A percentile compares a stretch with the other conserved stretches of the same genome.
Conservation (phyloP, 371 early-diverging fungal genomes). For the Zychaea mexicana region DNA sequence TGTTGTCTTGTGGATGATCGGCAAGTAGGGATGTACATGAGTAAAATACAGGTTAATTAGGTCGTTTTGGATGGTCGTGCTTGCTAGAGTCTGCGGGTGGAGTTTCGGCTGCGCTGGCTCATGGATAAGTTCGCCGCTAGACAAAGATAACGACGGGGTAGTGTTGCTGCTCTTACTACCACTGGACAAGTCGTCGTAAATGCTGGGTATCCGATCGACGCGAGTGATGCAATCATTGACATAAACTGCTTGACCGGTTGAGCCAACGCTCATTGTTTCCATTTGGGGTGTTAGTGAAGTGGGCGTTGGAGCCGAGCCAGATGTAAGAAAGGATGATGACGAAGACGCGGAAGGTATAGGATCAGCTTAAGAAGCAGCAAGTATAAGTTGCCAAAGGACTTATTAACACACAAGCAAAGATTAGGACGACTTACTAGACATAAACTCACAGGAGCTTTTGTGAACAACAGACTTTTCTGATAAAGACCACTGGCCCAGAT, state of each 20-base stretch:
- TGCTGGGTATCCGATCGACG: slow-evolving; percentile 31
- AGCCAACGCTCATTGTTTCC: slow-evolving; percentile 19
- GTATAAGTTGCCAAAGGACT: not conserved
- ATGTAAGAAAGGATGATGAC: not conserved
- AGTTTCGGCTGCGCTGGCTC: not conserved
- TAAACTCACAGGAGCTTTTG: not conserved
- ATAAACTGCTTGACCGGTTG: slow-evolving; percentile 45
- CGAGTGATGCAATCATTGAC: slow-evolving; percentile 32
- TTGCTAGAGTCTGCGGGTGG: slow-evolving; percentile 7
- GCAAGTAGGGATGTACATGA: slow-evolving; percentile 61
- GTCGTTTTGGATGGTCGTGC: slow-evolving; percentile 6
- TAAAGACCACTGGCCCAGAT: not conserved
- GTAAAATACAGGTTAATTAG: slow-evolving; percentile 50
- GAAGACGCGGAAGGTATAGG: not conserved
- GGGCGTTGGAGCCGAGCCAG: not conserved
- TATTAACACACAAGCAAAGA: not conserved
- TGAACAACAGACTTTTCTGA: not conserved
- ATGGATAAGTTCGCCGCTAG: not conserved
- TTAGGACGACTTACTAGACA: not conserved
- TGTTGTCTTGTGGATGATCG: slow-evolving; percentile 58
- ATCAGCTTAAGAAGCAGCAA: not conserved
- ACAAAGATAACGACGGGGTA: not conserved
- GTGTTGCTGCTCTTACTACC: not conserved
- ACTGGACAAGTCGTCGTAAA: slow-evolving; percentile 20
- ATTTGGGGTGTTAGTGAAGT: not conserved